Percentiles rank a stretch among this genome's conserved stretches.
phyloP scores from a whole-genome alignment of 2,329 filamentous ascomycete genomes.

The Fonsecaea pedrosoi region DNA sequence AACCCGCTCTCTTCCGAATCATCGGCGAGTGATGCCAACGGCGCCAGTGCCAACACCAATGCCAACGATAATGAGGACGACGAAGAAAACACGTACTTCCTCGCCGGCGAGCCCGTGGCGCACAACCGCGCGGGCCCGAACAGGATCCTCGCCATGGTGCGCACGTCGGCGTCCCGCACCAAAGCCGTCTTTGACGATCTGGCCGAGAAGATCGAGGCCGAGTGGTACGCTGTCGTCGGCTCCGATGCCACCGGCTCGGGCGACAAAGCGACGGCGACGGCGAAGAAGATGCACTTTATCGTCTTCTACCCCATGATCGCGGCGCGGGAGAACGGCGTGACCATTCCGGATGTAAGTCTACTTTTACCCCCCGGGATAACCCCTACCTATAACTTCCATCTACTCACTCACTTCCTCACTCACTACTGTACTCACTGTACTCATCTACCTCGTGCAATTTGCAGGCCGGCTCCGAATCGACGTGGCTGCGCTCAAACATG shows the following conservation, averaged over 20 bases:
- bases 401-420: background rate
- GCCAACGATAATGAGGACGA: background rate
- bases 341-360: constrained; percentile 36
- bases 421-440: background rate
- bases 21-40: too few relatives aligned
- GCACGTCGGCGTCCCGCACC: constrained; percentile 28
- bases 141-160: constrained; percentile 24
- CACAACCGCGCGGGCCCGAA: constrained; percentile 28
- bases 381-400: too few relatives aligned
- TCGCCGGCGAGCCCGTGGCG: constrained; percentile 30
- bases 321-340: constrained; percentile 35
- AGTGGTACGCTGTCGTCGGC: constrained; percentile 35
- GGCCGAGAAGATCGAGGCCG: constrained; percentile 32
- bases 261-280: constrained; percentile 11
- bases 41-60: too few relatives aligned
- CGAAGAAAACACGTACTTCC: constrained; percentile 24
- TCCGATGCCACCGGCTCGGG: background rate
- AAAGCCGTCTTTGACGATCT: constrained; percentile 37
- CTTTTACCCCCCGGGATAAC: background rate
- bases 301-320: constrained; percentile 36
- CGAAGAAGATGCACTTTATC: constrained; percentile 35
- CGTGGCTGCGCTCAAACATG: constrained; percentile 36
- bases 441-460: too few relatives aligned
- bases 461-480: constrained; percentile 35
- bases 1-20: too few relatives aligned